Base-by-base conservation (phyloP, 345 rosid species). In the Viola odorata region DNA sequence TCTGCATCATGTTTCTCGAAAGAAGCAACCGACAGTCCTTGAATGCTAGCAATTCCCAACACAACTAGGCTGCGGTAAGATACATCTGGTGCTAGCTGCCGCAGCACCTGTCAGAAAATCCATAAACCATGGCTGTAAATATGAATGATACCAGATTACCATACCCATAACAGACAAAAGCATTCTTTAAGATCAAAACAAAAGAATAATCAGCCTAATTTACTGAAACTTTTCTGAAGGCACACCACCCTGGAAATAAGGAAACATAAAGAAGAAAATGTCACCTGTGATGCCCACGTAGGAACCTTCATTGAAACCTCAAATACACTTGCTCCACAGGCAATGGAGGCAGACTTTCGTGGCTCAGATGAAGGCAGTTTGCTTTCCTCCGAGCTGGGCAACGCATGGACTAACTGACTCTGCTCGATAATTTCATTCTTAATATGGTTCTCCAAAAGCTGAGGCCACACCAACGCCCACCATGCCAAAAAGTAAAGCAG, bases 231-330 rank as follows among this genome's bases (percentile, higher is more conserved):
- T 23, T 23, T 23, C 32, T 23, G 32, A 23, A 23, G 32, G 32
- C 32, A 23, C 32, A 23, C 32, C 32, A 23, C 32, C 32, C 32
- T 23, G 32, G 32, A 23, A 23, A 23, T 23, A 61, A 59, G 45
- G 37, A 4, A 11, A 63, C n/a, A 47, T 7, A 47, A 4, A 47
- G 13, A 47, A 60, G 50, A 68, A 57, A 67, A 58, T 58, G 55
- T 72, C 73, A 94, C 99, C 97, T 91, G 97, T 14, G 89, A 82
- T 68, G 96, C 99, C 99, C 99, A 95, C 61, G 95, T 63, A 44
- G 99, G 95, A 71, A 95, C 92, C 76, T 85, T 90, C 89, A 91
- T 67, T 59, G 85, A 78, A 72, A 91, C 95, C 91, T 95, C 97
- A 79, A 84, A 86, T 44, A 91, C 96, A 73, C 85, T 86, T 62